Evolutionary conservation across 768 basidiomycete genomes (phyloP).

Genomic region (Amanita jacksonii): DNA sequence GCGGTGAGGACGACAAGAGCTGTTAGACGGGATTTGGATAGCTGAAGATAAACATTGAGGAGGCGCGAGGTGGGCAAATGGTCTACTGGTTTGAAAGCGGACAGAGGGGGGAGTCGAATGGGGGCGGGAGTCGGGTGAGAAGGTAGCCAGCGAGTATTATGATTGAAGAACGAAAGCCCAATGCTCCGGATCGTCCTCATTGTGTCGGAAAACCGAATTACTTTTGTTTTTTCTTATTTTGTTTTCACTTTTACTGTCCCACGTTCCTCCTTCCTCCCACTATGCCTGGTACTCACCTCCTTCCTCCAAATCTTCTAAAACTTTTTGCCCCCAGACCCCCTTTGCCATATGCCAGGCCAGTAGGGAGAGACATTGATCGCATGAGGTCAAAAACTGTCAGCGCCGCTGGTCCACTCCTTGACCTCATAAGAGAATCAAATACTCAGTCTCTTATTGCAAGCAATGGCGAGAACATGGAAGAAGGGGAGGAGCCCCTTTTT

Average conservation of each 20-base stretch:
- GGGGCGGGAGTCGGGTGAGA: constrained; percentile 12
- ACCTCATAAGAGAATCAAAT: constrained; percentile 65
- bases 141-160: constrained; percentile 45
- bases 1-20: constrained; percentile 80
- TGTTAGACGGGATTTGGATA: constrained; percentile 81
- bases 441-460: constrained; percentile 56
- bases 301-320: constrained; percentile 94
- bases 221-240: no score
- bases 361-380: constrained; percentile 75
- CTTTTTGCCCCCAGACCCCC: constrained; percentile 93
- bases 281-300: constrained; percentile 73
- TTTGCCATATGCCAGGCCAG: constrained; percentile 76
- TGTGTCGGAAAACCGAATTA: not conserved
- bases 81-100: constrained; percentile 26
- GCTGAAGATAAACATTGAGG: constrained; percentile 62
- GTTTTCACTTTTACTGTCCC: constrained; percentile 6
- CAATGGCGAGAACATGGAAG: constrained; percentile 67
- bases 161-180: constrained; percentile 46
- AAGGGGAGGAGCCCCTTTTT: constrained; percentile 73
- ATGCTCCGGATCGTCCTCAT: not conserved
- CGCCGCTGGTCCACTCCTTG: constrained; percentile 73
- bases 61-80: constrained; percentile 42
- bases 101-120: constrained; percentile 6
- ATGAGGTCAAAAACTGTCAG: constrained; percentile 56
- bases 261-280: constrained; percentile 8